Evolutionary conservation across 352 stramenopile species (phyloP).

Genomic region (Chrysophaeum taylorii): DNA sequence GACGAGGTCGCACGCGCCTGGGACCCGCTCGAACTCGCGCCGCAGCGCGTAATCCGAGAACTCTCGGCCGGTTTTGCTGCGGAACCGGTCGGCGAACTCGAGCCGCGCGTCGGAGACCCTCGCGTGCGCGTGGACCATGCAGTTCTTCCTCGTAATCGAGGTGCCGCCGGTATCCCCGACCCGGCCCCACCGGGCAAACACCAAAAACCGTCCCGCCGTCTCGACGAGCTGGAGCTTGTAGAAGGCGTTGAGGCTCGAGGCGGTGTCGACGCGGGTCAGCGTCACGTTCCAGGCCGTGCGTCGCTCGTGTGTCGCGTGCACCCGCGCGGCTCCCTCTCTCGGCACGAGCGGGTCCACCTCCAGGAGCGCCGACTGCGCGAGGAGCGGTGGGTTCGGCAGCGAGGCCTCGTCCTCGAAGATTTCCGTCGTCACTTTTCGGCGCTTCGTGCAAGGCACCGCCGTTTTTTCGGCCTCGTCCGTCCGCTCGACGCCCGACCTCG

Average conservation of each 20-base stretch:
- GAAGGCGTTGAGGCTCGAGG: not conserved
- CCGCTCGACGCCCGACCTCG: not conserved
- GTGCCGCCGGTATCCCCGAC: not conserved
- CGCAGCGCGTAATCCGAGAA: not conserved
- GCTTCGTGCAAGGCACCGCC: not conserved
- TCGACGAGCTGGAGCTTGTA: slow-evolving; percentile 3
- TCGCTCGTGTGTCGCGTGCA: not conserved
- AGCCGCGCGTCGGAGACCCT: not conserved
- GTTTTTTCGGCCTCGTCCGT: not conserved
- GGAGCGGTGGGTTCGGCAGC: not conserved
- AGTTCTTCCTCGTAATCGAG: not conserved
- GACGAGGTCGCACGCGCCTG: not conserved
- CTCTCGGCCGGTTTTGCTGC: not conserved
- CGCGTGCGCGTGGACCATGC: not conserved
- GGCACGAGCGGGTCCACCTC: not conserved
- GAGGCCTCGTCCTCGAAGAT: not conserved
- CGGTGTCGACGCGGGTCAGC: not conserved
- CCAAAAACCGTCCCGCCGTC: not conserved
- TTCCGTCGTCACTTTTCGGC: too few relatives aligned
- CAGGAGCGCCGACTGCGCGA: not conserved
- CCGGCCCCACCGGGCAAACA: slow-evolving; percentile 8
- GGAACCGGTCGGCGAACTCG: not conserved
- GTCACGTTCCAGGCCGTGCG: not conserved
- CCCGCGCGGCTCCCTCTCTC: not conserved
- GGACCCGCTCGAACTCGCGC: not conserved